Evolutionary conservation across 208 protist species (phyloP), one percentile per base, ranked within the genome.

Genomic region (Strigomonas culicis): DNA sequence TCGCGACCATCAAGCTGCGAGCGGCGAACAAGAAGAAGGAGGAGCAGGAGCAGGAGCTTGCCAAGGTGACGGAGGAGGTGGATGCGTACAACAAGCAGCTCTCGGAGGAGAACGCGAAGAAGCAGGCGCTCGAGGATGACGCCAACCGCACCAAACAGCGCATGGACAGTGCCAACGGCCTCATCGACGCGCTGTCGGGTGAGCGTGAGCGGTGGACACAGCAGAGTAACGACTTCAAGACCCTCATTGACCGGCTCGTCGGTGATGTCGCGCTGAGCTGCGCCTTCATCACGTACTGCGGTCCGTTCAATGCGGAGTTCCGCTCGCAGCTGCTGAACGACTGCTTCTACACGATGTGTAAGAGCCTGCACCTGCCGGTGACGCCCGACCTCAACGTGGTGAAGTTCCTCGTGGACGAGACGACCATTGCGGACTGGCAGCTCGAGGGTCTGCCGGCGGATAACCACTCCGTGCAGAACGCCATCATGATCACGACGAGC

Each of bases 381-480:
- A 97, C 94, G 44, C 90, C 93, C 6, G 82, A 97, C 63, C 81
- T 99, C 32, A 90, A 97, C 61, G 75, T 99, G 2, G 95, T 97
- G 24, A 92, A 96, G 62, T 98, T 99, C 67, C 89, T 99, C 43
- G 91, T 97, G 0, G 90, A 97, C 63, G 97, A 99, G 66, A 95
- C 97, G 31, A 95, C 86, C 41, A 95, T 99, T 63, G 94, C 95
- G 46, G 94, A 99, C 68, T 99, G 98, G 98, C 96, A 98, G 71
- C 75, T 99, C 47, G 94, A 99, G 74, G 97, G 97, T 19, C 82
- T 99, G 28, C 98, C 98, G 44, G 97, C 95, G 21, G 98, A 99
- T 82, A 97, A 98, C 70, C 97, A 99, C 75, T 99, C 98, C 19
- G 90, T 99, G 17, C 97, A 99, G 84, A 99, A 99, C 80, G 98